phyloP scores from a whole-genome alignment of 192 early-diverging fungal species.

The Rhizophagus clarus region DNA sequence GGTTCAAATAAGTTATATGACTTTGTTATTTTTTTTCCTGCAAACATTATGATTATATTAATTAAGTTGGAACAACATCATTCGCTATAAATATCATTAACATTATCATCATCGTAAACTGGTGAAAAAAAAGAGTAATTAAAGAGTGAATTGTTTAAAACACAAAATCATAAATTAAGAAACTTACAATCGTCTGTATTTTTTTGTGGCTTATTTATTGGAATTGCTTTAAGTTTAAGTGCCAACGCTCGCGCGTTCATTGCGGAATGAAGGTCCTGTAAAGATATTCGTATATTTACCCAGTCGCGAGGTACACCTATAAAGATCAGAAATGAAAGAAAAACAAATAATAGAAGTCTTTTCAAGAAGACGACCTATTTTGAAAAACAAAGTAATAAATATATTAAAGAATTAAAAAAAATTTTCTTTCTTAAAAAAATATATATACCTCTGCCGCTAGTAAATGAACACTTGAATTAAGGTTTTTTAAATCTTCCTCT shows the following conservation, averaged over 20 bases:
- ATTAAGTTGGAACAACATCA: background rate
- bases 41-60: too few relatives aligned
- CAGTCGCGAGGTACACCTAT: background rate
- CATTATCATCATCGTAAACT: background rate
- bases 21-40: too few relatives aligned
- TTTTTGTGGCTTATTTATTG: background rate
- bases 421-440: background rate
- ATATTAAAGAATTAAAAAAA: background rate
- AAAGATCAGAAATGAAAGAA: background rate
- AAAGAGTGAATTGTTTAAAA: background rate
- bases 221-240: background rate
- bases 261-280: background rate
- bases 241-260: background rate
- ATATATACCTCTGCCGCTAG: background rate
- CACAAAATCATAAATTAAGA: background rate
- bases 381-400: background rate
- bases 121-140: background rate
- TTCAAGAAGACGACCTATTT: conserved; percentile 1
- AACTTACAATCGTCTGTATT: background rate
- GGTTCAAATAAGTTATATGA: too few relatives aligned
- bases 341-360: background rate
- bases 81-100: background rate
- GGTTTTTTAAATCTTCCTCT: background rate
- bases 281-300: background rate
- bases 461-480: background rate